Evolutionary conservation across 2,329 filamentous ascomycete genomes (phyloP).

Genomic region (Aspergillus carbonarius): DNA sequence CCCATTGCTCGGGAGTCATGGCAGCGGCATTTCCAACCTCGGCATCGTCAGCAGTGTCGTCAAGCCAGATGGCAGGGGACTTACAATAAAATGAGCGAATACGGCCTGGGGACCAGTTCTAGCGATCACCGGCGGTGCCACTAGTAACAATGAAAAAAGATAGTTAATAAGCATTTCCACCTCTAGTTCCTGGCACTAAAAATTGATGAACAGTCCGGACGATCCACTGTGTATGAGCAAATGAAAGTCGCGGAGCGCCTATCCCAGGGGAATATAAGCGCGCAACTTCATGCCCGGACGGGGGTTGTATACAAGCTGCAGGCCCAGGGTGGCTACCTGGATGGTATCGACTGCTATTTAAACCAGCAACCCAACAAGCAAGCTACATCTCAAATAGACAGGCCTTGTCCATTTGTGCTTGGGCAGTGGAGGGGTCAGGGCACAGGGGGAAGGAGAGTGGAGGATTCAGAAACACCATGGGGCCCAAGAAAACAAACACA

Average conservation of each 20-base stretch:
- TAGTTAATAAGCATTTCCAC: background rate
- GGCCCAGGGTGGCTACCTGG: background rate
- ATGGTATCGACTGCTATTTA: background rate
- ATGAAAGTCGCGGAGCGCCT: background rate
- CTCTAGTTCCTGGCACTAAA: background rate
- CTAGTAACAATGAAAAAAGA: background rate
- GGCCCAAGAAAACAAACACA: background rate
- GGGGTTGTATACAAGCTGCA: background rate
- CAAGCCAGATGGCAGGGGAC: background rate
- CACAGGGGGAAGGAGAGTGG: background rate
- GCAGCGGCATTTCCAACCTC: constrained; percentile 29
- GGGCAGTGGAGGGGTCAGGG: background rate
- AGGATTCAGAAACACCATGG: background rate
- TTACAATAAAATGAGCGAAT: constrained; percentile 39
- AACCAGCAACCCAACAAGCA: background rate
- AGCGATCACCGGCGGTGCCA: background rate
- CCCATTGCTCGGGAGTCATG: constrained; percentile 26
- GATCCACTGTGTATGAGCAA: background rate
- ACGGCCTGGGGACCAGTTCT: constrained; percentile 25
- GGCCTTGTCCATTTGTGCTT: background rate
- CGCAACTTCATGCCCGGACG: background rate
- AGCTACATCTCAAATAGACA: background rate
- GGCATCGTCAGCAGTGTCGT: background rate
- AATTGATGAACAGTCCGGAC: background rate
- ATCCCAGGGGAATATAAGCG: background rate